phyloP scores from a whole-genome alignment of 2,329 filamentous ascomycete species.

The Pseudogymnoascus pannorum region DNA sequence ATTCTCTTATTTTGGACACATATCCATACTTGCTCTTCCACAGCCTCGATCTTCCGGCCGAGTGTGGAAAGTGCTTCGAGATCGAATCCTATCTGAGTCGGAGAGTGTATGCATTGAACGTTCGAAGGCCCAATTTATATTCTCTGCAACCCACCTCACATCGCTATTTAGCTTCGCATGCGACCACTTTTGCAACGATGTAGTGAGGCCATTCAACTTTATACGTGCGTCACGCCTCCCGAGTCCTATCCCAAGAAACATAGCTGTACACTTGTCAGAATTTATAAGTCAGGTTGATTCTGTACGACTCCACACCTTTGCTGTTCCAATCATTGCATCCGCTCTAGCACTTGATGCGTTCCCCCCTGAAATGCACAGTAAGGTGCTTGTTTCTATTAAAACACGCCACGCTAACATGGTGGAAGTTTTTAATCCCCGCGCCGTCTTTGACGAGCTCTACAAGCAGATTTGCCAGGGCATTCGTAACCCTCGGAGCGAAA shows the following conservation, averaged over 20 bases:
- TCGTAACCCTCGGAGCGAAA: neutral
- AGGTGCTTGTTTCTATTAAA: no score
- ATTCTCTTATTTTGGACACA: slow-evolving; percentile 1
- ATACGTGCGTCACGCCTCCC: slow-evolving; percentile 9
- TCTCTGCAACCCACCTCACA: slow-evolving; percentile 10
- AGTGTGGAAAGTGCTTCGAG: no score
- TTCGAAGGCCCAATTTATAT: slow-evolving; percentile 1
- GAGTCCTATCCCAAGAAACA: slow-evolving; percentile 11
- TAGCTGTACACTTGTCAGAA: slow-evolving; percentile 8
- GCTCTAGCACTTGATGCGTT: slow-evolving; percentile 20
- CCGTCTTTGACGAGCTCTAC: slow-evolving; percentile 5
- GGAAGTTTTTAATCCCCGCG: slow-evolving; percentile 11
- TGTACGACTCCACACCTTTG: slow-evolving; percentile 13
- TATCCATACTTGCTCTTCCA: slow-evolving; percentile 10
- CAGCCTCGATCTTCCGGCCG: neutral
- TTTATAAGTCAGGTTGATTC: slow-evolving; percentile 10
- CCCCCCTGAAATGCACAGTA: slow-evolving; percentile 18
- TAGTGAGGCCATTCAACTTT: slow-evolving; percentile 11
- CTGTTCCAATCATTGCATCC: slow-evolving; percentile 16
- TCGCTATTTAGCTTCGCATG: slow-evolving; percentile 11
- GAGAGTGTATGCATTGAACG: neutral
- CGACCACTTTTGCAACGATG: slow-evolving; percentile 10
- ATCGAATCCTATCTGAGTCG: slow-evolving; percentile 11
- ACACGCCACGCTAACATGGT: no score
- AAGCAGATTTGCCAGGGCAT: neutral